Evolutionary conservation across 1,139 yeast species (phyloP).

Genomic region (Yamadazyma membranifaciens): DNA sequence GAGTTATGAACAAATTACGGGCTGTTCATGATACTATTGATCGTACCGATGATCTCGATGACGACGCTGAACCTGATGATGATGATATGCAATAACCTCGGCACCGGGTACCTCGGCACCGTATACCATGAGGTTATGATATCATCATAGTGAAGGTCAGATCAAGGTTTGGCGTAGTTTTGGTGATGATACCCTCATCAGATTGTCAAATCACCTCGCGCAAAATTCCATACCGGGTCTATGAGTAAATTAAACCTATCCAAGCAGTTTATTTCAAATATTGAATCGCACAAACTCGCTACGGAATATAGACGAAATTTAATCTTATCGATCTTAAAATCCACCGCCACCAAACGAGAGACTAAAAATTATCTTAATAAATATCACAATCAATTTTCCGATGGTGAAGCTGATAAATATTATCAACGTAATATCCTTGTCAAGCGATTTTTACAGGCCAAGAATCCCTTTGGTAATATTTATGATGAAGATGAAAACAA

Average conservation of each 20-base stretch:
- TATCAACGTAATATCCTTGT: constrained; percentile 39
- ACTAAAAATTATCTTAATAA: constrained; percentile 64
- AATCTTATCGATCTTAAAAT: constrained; percentile 65
- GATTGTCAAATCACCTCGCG: not conserved
- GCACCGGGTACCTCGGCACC: too few relatives aligned
- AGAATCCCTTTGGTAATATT: constrained; percentile 33
- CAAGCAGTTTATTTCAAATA: constrained; percentile 39
- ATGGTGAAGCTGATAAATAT: constrained; percentile 21
- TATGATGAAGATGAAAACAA: constrained; percentile 33
- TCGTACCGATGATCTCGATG: constrained; percentile 19
- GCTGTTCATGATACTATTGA: constrained; percentile 44
- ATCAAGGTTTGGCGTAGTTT: too few relatives aligned
- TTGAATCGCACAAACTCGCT: constrained; percentile 29
- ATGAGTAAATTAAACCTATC: constrained; percentile 35
- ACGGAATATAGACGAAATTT: constrained; percentile 49
- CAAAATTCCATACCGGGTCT: not conserved
- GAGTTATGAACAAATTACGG: constrained; percentile 76
- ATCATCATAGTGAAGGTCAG: too few relatives aligned
- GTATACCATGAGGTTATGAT: too few relatives aligned
- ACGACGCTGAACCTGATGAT: constrained; percentile 4
- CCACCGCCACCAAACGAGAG: constrained; percentile 77
- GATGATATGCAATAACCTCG: not conserved
- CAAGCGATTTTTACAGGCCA: constrained; percentile 37
- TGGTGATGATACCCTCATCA: too few relatives aligned
- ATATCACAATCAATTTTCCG: constrained; percentile 48